These are phyloP conservation scores for Batkoa obscura DNA, from an alignment of 371 early-diverging fungal species.

Conservation along the genomic window DNA sequence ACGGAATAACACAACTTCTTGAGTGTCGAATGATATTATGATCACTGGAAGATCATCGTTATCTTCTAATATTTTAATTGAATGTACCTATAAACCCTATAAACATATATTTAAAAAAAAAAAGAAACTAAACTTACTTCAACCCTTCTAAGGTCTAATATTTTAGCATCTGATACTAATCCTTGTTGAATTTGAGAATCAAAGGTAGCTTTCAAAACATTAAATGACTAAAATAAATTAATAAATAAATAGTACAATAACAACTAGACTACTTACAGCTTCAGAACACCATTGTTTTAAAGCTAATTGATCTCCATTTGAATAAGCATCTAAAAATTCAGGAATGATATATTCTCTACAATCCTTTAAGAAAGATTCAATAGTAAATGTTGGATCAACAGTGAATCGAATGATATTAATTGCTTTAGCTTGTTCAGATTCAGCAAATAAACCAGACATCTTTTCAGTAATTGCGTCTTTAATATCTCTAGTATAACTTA, in stretches of 20 bases:
- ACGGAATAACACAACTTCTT: slow-evolving; percentile 82
- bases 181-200: slow-evolving; percentile 74
- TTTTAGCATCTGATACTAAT: slow-evolving; percentile 74
- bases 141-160: slow-evolving; percentile 81
- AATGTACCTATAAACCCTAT: slow-evolving; percentile 6
- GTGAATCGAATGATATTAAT: slow-evolving; percentile 51
- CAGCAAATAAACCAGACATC: slow-evolving; percentile 66
- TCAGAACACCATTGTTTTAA: slow-evolving; percentile 87
- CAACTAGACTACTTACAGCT: slow-evolving; percentile 35
- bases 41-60: slow-evolving; percentile 77
- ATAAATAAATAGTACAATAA: not conserved
- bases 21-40: slow-evolving; percentile 76
- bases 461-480: slow-evolving; percentile 52
- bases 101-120: no score
- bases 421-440: slow-evolving; percentile 87
- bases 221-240: slow-evolving; percentile 38
- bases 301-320: slow-evolving; percentile 62
- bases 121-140: slow-evolving; percentile 29
- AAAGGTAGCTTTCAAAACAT: slow-evolving; percentile 67
- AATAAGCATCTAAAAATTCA: slow-evolving; percentile 89
- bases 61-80: slow-evolving; percentile 55
- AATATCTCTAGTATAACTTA: slow-evolving; percentile 62
- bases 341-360: slow-evolving; percentile 81
- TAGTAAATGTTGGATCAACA: slow-evolving; percentile 74
- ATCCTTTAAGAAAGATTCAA: slow-evolving; percentile 76